Evolutionary conservation across 192 early-diverging fungal genomes (phyloP).

Genomic region (Gigaspora rosea): DNA sequence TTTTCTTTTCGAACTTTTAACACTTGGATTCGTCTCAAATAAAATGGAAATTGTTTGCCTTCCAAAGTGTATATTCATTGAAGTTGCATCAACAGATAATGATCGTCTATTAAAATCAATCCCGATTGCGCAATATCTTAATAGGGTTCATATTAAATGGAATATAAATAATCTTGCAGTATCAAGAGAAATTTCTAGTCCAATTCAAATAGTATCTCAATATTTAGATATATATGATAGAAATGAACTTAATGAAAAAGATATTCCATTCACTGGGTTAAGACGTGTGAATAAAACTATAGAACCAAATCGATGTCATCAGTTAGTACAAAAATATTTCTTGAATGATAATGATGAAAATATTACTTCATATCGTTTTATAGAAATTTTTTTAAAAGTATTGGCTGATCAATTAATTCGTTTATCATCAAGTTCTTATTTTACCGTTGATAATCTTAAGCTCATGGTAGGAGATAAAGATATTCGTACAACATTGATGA

Average conservation of each 20-base stretch:
- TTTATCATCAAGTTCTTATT: conserved; percentile 29
- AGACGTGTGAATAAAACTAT: not conserved
- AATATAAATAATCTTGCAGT: conserved; percentile 19
- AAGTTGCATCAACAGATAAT: conserved; percentile 28
- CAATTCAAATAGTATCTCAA: conserved; percentile 29
- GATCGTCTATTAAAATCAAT: conserved; percentile 22
- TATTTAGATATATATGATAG: conserved; percentile 12
- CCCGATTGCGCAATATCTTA: not conserved
- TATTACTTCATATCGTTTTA: conserved; percentile 26
- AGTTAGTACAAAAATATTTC: conserved; percentile 21
- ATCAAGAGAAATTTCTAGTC: conserved; percentile 9
- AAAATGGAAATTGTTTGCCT: conserved; percentile 6
- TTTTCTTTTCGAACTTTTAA: conserved; percentile 34
- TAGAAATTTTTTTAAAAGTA: conserved; percentile 30
- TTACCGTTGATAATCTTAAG: conserved; percentile 20
- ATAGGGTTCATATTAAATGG: conserved; percentile 8
- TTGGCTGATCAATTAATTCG: not conserved
- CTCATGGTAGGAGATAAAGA: conserved; percentile 10
- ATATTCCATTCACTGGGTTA: conserved; percentile 5
- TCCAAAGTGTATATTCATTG: conserved; percentile 27
- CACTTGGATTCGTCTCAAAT: conserved; percentile 8
- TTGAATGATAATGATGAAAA: not conserved
- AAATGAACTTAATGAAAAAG: not conserved
- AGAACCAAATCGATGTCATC: conserved; percentile 2
- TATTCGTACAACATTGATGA: conserved; percentile 29